These are phyloP conservation scores for Coccinonectria pachysandricola DNA, from an alignment of 2,329 filamentous ascomycete species.

Conservation along the genomic window DNA sequence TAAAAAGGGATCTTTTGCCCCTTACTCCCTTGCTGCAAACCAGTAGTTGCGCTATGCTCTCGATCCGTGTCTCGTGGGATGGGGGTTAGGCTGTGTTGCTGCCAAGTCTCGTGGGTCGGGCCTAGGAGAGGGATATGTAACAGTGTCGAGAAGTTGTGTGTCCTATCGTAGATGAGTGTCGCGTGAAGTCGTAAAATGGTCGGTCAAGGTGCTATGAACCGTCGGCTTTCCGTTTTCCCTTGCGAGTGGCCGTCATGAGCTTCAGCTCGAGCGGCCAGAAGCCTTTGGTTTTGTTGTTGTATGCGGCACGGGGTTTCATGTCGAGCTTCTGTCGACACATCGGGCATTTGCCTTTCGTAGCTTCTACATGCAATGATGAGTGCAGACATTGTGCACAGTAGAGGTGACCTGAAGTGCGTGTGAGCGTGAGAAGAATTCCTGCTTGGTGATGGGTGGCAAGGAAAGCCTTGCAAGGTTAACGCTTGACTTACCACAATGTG, in stretches of 20 bases:
- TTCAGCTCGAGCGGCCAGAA: slow-evolving; percentile 53
- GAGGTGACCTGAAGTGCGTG: slow-evolving; percentile 41
- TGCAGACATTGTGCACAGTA: slow-evolving; percentile 56
- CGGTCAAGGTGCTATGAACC: no score
- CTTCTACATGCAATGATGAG: slow-evolving; percentile 46
- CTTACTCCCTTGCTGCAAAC: no score
- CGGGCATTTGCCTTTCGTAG: slow-evolving; percentile 47
- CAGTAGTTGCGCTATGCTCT: no score
- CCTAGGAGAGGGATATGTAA: no score
- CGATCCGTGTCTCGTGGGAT: no score
- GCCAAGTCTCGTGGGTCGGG: no score
- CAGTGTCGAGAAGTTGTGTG: no score
- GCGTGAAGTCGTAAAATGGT: no score
- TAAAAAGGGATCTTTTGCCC: no score
- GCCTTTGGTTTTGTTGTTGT: slow-evolving; percentile 38
- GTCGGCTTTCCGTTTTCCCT: slow-evolving; percentile 34
- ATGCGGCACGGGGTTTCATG: slow-evolving; percentile 29
- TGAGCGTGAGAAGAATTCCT: slow-evolving; percentile 10
- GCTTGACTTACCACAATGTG: slow-evolving; percentile 50
- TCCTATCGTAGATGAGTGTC: no score
- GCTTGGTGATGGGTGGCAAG: no score
- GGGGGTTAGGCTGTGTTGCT: no score
- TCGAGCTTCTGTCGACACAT: slow-evolving; percentile 54
- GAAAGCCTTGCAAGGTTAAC: neutral
- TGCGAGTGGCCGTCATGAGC: slow-evolving; percentile 45